A percentile compares a stretch with the other conserved stretches of the same genome.
Conservation (phyloP, 257 asterid genomes). For the Penstemon newberryi region DNA sequence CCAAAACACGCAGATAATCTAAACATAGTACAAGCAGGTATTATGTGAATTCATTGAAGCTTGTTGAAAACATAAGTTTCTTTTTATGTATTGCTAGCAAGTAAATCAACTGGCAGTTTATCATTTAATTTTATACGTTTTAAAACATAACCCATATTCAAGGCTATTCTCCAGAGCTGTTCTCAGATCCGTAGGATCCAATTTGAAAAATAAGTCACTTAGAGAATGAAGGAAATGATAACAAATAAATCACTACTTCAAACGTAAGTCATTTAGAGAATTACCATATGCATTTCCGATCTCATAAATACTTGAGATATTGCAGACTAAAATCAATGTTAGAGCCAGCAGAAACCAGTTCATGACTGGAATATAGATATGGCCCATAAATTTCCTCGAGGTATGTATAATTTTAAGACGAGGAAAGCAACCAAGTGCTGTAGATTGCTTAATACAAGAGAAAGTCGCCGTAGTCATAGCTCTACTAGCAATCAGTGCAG, state of each 20-base stretch:
- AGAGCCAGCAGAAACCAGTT: conserved; percentile 88
- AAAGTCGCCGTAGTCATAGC: conserved; percentile 96
- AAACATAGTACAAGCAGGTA: background rate
- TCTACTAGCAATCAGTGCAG: conserved; percentile 98
- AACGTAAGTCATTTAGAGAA: conserved; percentile 14
- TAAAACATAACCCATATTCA: background rate
- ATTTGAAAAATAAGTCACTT: too few species aligned
- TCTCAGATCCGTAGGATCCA: background rate
- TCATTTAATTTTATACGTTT: background rate
- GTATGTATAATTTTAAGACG: conserved; percentile 95
- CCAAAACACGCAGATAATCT: background rate
- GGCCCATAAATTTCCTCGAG: conserved; percentile 95
- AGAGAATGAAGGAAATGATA: background rate
- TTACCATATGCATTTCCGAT: conserved; percentile 99
- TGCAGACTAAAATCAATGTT: conserved; percentile 76
- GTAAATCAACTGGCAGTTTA: background rate
- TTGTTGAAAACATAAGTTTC: background rate
- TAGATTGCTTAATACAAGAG: conserved; percentile 92
- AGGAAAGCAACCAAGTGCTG: conserved; percentile 97
- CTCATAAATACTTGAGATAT: conserved; percentile 85
- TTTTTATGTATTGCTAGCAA: background rate
- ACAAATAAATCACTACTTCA: conserved; percentile 20
- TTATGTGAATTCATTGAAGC: background rate
- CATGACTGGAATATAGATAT: conserved; percentile 94
- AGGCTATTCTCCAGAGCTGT: background rate